Evolutionary conservation across 2,329 filamentous ascomycete genomes (phyloP).

Genomic region (Aspergillus vadensis): DNA sequence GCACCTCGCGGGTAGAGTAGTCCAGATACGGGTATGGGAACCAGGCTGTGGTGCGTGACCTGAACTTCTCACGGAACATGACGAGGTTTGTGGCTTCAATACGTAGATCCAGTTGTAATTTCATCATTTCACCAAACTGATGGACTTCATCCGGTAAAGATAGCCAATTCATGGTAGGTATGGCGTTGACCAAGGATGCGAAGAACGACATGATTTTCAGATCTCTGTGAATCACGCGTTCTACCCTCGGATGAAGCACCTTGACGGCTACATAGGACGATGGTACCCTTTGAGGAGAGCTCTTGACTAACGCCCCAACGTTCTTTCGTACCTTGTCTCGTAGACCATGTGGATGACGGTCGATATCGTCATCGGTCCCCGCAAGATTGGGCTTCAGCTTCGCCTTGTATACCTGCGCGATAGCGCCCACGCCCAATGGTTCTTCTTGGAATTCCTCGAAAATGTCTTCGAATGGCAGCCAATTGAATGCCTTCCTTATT

Average conservation of each 20-base stretch:
- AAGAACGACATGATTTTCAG: conserved; percentile 94
- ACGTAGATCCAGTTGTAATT: conserved; percentile 88
- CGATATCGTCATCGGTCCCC: conserved; percentile 59
- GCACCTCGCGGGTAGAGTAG: conserved; percentile 86
- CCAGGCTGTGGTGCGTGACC: conserved; percentile 85
- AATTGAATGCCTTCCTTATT: conserved; percentile 78
- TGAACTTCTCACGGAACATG: conserved; percentile 88
- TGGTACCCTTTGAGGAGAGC: conserved; percentile 78
- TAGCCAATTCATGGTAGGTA: conserved; percentile 96
- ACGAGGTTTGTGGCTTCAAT: conserved; percentile 90
- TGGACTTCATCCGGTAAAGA: conserved; percentile 91
- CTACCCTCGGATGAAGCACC: conserved; percentile 88
- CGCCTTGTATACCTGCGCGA: conserved; percentile 96
- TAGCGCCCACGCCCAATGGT: conserved; percentile 90
- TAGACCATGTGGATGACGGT: conserved; percentile 58
- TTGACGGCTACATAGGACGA: conserved; percentile 95
- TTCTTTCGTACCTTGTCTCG: conserved; percentile 73
- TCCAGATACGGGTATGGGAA: conserved; percentile 93
- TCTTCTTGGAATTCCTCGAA: conserved; percentile 93
- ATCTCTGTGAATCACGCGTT: conserved; percentile 86
- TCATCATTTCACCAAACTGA: conserved; percentile 99
- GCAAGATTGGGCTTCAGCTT: conserved; percentile 81
- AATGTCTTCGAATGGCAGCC: conserved; percentile 79
- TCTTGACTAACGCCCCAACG: conserved; percentile 84
- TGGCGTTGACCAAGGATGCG: conserved; percentile 75